These are phyloP conservation scores for Penicillium carneum DNA, from an alignment of 2,329 filamentous ascomycete species.

Conservation along the genomic window DNA sequence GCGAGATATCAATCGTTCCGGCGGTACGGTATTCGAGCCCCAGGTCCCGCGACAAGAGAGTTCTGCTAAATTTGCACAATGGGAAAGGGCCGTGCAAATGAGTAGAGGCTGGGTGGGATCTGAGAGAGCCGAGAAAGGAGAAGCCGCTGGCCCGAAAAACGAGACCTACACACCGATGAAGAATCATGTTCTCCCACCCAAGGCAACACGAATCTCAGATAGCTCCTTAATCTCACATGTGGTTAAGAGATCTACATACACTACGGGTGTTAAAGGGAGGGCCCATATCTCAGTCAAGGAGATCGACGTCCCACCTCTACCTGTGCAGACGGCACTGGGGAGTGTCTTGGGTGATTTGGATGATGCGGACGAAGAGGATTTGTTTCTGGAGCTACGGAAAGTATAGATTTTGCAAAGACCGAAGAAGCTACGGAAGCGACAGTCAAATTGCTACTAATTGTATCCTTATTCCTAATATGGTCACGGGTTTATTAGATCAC, in stretches of 20 bases:
- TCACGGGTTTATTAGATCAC: neutral
- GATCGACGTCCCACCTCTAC: slow-evolving; percentile 20
- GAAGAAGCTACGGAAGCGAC: slow-evolving; percentile 41
- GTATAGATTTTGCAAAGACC: slow-evolving; percentile 47
- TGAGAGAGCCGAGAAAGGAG: slow-evolving; percentile 1
- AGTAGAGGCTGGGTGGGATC: slow-evolving; percentile 68
- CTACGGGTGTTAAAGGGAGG: slow-evolving; percentile 13
- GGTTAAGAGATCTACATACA: slow-evolving; percentile 18
- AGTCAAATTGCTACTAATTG: slow-evolving; percentile 29
- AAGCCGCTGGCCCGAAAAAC: neutral
- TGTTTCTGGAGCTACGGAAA: slow-evolving; percentile 45
- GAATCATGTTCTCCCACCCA: neutral
- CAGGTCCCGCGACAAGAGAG: slow-evolving; percentile 63
- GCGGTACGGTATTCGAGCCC: slow-evolving; percentile 74
- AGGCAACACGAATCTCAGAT: neutral
- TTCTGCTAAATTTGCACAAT: slow-evolving; percentile 67
- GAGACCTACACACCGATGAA: neutral
- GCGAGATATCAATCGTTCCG: slow-evolving; percentile 72
- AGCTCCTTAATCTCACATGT: slow-evolving; percentile 20
- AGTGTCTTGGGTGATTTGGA: slow-evolving; percentile 41
- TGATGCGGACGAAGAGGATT: slow-evolving; percentile 47
- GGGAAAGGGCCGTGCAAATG: slow-evolving; percentile 79
- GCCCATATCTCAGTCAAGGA: slow-evolving; percentile 28
- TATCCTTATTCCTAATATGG: neutral
- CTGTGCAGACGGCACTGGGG: slow-evolving; percentile 27